phyloP scores from a whole-genome alignment of 176 grass and related monocot genomes.

The Tuctoria greenei region DNA sequence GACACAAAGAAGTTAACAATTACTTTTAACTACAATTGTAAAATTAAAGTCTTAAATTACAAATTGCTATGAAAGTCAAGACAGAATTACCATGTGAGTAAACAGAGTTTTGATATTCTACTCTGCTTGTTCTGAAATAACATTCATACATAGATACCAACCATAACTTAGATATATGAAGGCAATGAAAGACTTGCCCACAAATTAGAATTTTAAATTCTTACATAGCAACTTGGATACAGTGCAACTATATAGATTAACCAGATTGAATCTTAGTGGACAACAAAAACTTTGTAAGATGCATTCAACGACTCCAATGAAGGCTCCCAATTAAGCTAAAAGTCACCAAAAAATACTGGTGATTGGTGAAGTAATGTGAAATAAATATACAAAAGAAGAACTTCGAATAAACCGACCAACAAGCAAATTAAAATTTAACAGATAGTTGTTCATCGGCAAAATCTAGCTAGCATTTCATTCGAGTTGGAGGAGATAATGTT shows the following conservation, averaged over 20 bases:
- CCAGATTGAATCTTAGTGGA: background rate
- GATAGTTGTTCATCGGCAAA: conserved; percentile 9
- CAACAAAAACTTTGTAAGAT: background rate
- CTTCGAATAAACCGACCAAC: conserved; percentile 11
- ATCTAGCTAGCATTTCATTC: conserved; percentile 1
- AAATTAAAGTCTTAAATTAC: conserved; percentile 2
- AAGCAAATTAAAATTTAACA: conserved; percentile 14
- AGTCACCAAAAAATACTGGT: conserved; percentile 11
- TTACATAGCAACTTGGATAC: background rate
- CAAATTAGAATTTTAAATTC: conserved; percentile 5
- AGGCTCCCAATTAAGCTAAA: conserved; percentile 4
- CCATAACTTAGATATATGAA: conserved; percentile 11
- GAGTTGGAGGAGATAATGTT: conserved; percentile 5
- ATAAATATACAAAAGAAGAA: background rate
- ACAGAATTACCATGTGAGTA: conserved; percentile 1
- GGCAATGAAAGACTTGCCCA: background rate
- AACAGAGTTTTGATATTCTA: background rate
- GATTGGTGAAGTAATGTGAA: too few relatives aligned
- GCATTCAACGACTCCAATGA: conserved; percentile 15
- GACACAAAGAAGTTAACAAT: conserved; percentile 19
- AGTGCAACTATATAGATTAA: background rate
- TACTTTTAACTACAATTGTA: background rate
- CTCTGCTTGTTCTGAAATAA: background rate
- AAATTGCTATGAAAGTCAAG: conserved; percentile 1
- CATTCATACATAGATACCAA: background rate